Evolutionary conservation across 805 yeast species (phyloP), one percentile per base, ranked within the genome.

Genomic region (Yarrowia hollandica): DNA sequence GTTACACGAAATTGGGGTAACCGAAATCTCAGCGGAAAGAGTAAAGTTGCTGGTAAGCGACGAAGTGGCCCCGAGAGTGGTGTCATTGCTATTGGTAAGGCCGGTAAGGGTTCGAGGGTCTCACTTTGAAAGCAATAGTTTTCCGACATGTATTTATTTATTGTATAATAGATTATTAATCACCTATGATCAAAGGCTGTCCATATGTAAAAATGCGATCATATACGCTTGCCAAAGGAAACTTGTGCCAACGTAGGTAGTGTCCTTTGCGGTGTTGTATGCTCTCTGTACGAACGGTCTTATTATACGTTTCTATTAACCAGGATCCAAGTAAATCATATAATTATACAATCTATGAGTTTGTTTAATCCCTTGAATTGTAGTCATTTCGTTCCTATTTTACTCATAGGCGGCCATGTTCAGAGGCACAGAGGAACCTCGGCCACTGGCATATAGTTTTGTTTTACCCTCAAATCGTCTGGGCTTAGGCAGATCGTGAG

Each of bases 361-460:
- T n/a, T n/a, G n/a, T n/a, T n/a, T n/a, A n/a, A n/a, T n/a, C n/a
- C n/a, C n/a, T n/a, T n/a, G n/a, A n/a, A n/a, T n/a, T n/a, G n/a
- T n/a, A n/a, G n/a, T n/a, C n/a, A n/a, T n/a, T n/a, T n/a, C n/a
- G n/a, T n/a, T n/a, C n/a, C n/a, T n/a, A n/a, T n/a, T 44, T 42
- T 48, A 69, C 16, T 66, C 60, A 62, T 66, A 74, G 23, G 72
- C 57, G 15, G 78, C 70, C 59, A 91, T 74, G 64, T 88, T 83
- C 62, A 91, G 74, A 0, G 97, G 97, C 33, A 91, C 94, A 30
- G 96, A 88, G 25, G 90, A 82, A 3, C 98, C 98, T 65, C 96
- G 80, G 12, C 98, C 98, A 72, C 96, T 88, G 15, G 98, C 97
- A 73, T 94, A 94, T 64, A 90, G 75, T 70, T 92, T 90, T 61